Evolutionary conservation across 768 basidiomycete species (phyloP), one percentile per base, ranked within the genome.

Genomic region (Boletellus sp.): DNA sequence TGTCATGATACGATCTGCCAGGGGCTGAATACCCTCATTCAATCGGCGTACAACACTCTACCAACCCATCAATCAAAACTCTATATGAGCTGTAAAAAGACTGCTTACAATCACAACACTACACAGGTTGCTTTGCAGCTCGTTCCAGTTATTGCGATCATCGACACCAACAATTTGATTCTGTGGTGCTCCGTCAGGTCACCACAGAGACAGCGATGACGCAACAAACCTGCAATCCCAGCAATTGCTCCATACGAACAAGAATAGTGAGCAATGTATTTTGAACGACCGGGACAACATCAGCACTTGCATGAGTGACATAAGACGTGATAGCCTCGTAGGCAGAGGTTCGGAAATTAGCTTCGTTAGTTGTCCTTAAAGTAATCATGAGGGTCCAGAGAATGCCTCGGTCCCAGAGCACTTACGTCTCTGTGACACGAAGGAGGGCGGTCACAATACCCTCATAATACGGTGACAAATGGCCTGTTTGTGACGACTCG

Each of bases 101-200:
- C 6, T 36, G 74, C 89, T 64, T 63, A 92, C 91, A 47, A 91
- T 88, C 46, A 90, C 77, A 41, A 96, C 89, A 56, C 87, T 84
- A 67, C 94, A 96, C 59, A 97, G 78, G 72, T 95, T 96, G 71
- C 91, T 87, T 67, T 96, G 94, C 22, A 99, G 77, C 66, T 99
- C 95, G 63, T 96, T 96, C 94, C 95, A 96, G 74, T 96, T 99
- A 70, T 94, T 94, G 54, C 91, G 85, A 64, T 99, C 96, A 69
- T 99, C 96, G 16, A 85, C 76, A 38, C 96, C 96, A 34, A 99
- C 75, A 50, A 98, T 87, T 72, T 98, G 94, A 67, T 89, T 91
- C 83, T 94, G 60, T 13, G 33, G 53, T 20, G 43, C 16, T 8
- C 28, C 36, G 26, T 57, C 17, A 57, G 40, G 45, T 5, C 19